Conservation (phyloP, 768 basidiomycete genomes). For the Boletus pseudo-olivaceus region DNA sequence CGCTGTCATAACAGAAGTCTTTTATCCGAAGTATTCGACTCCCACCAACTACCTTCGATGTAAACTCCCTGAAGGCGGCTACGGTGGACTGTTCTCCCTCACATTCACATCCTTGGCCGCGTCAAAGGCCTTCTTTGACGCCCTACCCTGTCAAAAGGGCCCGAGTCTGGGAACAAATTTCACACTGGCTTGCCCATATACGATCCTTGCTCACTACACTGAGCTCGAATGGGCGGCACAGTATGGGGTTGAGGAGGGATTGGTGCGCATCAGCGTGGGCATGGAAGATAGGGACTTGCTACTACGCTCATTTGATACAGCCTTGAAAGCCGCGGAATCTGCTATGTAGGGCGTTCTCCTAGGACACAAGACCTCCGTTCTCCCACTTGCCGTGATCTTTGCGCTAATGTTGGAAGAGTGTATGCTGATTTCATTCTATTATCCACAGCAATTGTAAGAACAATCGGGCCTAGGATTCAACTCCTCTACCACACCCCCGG, state of each 20-base stretch:
- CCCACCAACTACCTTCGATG: slow-evolving; percentile 68
- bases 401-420: not conserved
- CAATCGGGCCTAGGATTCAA: not conserved
- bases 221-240: slow-evolving; percentile 91
- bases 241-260: slow-evolving; percentile 78
- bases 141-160: slow-evolving; percentile 80
- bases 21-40: slow-evolving; percentile 84
- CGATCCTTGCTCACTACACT: slow-evolving; percentile 83
- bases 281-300: slow-evolving; percentile 69
- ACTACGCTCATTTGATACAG: slow-evolving; percentile 54
- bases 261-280: slow-evolving; percentile 91
- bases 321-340: slow-evolving; percentile 72
- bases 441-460: not conserved
- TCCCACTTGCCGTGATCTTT: not conserved
- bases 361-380: not conserved
- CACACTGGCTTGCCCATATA: slow-evolving; percentile 91
- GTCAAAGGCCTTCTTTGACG: slow-evolving; percentile 80
- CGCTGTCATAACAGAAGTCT: slow-evolving; percentile 74
- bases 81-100: slow-evolving; percentile 84
- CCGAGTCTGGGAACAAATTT: slow-evolving; percentile 94
- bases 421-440: not conserved
- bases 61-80: slow-evolving; percentile 57
- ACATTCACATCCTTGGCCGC: slow-evolving; percentile 71
- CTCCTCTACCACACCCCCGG: not conserved
- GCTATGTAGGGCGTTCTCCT: slow-evolving; percentile 5